Evolutionary conservation across 1,284 basidiomycete genomes (phyloP), one percentile per base, ranked within the genome.

Genomic region (Puccinia hordei): DNA sequence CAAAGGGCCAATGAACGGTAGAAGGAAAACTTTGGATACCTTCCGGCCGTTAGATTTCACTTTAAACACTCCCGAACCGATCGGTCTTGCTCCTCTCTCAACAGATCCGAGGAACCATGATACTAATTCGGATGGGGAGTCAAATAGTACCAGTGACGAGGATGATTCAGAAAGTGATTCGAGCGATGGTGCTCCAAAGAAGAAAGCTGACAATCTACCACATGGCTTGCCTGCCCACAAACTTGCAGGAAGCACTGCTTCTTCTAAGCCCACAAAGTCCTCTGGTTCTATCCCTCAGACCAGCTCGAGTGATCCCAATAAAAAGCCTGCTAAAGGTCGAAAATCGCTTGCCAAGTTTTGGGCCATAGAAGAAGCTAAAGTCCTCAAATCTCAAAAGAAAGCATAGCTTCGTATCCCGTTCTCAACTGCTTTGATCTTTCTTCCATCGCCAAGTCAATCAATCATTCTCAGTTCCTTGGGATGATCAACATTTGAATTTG

Each of bases 141-240:
- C 41, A 27, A 53, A 30, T n/a, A 44, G 38, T n/a, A 44, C 38
- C 13, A 69, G 66, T 38, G 66, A 69, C 15, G 66, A 69, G 1
- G 66, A 69, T 8, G 41, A 46, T 27, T 53, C 41, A 12, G 41
- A 49, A 9, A 69, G 66, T 38, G 66, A 69, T 35, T 69, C 66
- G 27, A 69, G 66, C 38, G 59, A 63, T 19, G 17, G 5, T 22
- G 17, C 30, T 35, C 17, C 59, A 2, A 63, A 38, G 33, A 63
- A 63, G 10, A 33, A 63, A 33, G 17, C 59, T 13, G 59, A 33
- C 33, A 27, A 38, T 38, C 59, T 6, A 12, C 3, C 59, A 2
- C 66, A 49, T 38, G 66, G 66, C 41, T 35, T 69, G 41, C 66
- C 66, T 46, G 66, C 66, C 49, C 66, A 69, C 49, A 69, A 69